phyloP scores from a whole-genome alignment of 2,329 filamentous ascomycete genomes.

The Neophaeococcomyces mojaviensis region DNA sequence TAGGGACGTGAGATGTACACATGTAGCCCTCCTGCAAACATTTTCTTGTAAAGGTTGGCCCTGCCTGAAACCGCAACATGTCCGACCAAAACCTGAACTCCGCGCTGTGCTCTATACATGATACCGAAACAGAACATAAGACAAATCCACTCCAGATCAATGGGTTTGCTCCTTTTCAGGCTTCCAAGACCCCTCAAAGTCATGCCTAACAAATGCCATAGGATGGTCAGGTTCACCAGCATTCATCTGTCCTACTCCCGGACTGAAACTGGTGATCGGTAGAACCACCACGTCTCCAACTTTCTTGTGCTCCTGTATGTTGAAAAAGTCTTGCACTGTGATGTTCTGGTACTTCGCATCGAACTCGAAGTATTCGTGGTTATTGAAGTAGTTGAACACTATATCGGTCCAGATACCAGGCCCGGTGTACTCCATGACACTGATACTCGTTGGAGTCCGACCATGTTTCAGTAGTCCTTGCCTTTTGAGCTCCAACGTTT shows the following conservation, averaged over 20 bases:
- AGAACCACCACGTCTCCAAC: conserved; percentile 89
- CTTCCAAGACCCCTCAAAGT: conserved; percentile 50
- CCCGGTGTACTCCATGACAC: conserved; percentile 87
- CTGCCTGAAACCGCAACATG: background rate
- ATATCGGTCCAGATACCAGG: conserved; percentile 91
- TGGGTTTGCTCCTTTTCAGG: conserved; percentile 24
- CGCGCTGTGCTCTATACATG: conserved; percentile 3
- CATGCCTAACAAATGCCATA: conserved; percentile 96
- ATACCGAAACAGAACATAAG: background rate
- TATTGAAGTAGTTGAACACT: conserved; percentile 90
- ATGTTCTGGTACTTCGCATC: conserved; percentile 58
- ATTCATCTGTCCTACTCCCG: conserved; percentile 88
- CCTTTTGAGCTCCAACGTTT: conserved; percentile 67
- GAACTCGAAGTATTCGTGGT: conserved; percentile 81
- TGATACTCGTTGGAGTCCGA: conserved; percentile 51
- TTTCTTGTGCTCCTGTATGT: conserved; percentile 73
- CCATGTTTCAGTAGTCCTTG: conserved; percentile 55
- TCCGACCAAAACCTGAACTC: background rate
- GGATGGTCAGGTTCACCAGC: conserved; percentile 81
- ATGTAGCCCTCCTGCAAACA: background rate
- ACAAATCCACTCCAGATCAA: background rate
- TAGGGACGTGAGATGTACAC: no score
- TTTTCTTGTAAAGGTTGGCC: background rate
- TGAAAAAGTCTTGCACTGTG: conserved; percentile 81
- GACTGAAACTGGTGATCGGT: conserved; percentile 95